These are phyloP conservation scores for Adansonia rubrostipa DNA, from an alignment of 441 rosid species.

Conservation along the genomic window DNA sequence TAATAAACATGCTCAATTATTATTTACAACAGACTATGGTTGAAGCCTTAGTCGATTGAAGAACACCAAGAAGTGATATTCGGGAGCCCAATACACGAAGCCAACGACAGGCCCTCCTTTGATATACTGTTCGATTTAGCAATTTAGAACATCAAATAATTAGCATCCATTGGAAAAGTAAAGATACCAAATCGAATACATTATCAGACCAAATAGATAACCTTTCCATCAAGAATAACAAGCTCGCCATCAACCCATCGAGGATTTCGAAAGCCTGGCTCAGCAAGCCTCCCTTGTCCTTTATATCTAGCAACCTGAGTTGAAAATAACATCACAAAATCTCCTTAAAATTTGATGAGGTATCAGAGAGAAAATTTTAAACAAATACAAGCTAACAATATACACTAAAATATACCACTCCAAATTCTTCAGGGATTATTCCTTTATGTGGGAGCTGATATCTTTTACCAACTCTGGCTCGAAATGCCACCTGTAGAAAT, in stretches of 20 bases:
- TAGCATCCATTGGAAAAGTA: conserved; percentile 24
- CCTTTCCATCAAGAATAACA: conserved; percentile 97
- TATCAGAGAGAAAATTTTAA: conserved; percentile 13
- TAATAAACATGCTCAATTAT: conserved; percentile 30
- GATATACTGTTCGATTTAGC: conserved; percentile 60
- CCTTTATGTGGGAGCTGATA: conserved; percentile 96
- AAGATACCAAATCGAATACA: conserved; percentile 6
- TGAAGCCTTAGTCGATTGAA: conserved; percentile 87
- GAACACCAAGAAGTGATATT: conserved; percentile 93
- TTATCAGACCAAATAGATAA: conserved; percentile 25
- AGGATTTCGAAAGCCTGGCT: conserved; percentile 83
- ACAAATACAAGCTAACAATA: conserved; percentile 8
- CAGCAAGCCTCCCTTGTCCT: conserved; percentile 98
- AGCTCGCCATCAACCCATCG: conserved; percentile 99
- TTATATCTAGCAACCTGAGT: conserved; percentile 86
- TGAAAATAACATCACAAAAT: conserved; percentile 25
- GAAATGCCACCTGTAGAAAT: conserved; percentile 79
- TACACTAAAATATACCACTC: conserved; percentile 65
- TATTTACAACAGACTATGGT: conserved; percentile 50
- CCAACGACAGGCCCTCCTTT: conserved; percentile 98
- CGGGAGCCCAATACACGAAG: conserved; percentile 96
- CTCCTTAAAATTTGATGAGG: conserved; percentile 20
- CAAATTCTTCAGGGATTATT: conserved; percentile 95
- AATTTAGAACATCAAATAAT: conserved; percentile 24
- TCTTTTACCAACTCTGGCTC: conserved; percentile 90